Evolutionary conservation across 345 rosid genomes (phyloP).

Genomic region (Kernera saxatilis): DNA sequence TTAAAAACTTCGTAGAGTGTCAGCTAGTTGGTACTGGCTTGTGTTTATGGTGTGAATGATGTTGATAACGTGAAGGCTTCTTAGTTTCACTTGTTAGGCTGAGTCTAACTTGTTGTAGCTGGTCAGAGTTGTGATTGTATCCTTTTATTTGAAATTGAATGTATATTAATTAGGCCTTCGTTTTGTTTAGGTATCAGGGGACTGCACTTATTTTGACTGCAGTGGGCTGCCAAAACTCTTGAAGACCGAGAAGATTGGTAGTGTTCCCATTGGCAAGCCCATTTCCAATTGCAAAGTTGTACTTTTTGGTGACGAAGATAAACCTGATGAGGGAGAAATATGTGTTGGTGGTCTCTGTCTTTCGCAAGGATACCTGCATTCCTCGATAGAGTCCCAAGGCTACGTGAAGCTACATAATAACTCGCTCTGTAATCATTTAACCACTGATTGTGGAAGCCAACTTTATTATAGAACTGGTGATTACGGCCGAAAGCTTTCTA

Average conservation of each 20-base stretch:
- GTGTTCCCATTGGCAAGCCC: slow-evolving; percentile 90
- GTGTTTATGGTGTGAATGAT: slow-evolving; percentile 3
- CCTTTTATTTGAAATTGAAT: background rate
- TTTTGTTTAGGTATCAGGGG: slow-evolving; percentile 79
- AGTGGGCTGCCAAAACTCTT: slow-evolving; percentile 62
- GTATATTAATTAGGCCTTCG: background rate
- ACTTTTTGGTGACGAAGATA: slow-evolving; percentile 45
- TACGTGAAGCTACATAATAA: slow-evolving; percentile 43
- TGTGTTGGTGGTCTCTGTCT: slow-evolving; percentile 70
- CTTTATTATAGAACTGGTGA: slow-evolving; percentile 82
- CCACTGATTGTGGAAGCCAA: slow-evolving; percentile 42
- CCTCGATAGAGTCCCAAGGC: slow-evolving; percentile 32
- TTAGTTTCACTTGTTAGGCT: slow-evolving; percentile 1
- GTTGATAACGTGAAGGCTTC: slow-evolving; percentile 3
- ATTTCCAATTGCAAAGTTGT: slow-evolving; percentile 62
- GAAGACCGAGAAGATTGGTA: slow-evolving; percentile 49
- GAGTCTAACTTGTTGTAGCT: slow-evolving; percentile 14
- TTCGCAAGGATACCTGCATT: slow-evolving; percentile 51
- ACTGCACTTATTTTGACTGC: slow-evolving; percentile 92
- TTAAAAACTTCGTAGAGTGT: background rate
- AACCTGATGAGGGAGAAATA: slow-evolving; percentile 62
- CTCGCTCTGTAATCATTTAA: slow-evolving; percentile 34
- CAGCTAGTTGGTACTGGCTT: background rate
- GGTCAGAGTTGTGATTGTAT: background rate
- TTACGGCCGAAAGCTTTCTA: slow-evolving; percentile 56